Percentiles rank a stretch among this genome's conserved stretches.
phyloP scores from a whole-genome alignment of 2,329 filamentous ascomycete genomes.

The Aspergillus costaricaensis region DNA sequence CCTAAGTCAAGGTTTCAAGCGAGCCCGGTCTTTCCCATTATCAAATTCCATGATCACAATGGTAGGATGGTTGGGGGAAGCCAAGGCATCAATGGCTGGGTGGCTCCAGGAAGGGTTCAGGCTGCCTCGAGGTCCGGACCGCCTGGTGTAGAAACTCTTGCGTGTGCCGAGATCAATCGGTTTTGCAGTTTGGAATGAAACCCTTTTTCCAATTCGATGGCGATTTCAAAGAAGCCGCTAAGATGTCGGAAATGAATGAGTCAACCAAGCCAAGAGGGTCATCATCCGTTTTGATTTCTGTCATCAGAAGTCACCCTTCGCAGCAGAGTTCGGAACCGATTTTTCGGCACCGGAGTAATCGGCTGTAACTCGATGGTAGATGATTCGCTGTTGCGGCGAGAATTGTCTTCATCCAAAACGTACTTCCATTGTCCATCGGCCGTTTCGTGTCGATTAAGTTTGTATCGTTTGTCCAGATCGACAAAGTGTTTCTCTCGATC shows the following conservation, averaged over 20 bases:
- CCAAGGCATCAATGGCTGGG: no score
- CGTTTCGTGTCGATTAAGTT: background rate
- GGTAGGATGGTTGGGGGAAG: background rate
- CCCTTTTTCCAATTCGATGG: background rate
- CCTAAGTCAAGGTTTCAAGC: background rate
- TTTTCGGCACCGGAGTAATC: background rate
- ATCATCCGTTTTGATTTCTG: background rate
- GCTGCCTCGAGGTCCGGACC: no score
- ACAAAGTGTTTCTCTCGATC: constrained; percentile 17
- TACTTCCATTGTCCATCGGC: constrained; percentile 6
- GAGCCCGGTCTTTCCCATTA: background rate
- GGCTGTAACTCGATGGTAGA: background rate
- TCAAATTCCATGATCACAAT: background rate
- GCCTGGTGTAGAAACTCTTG: no score
- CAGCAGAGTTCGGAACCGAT: background rate
- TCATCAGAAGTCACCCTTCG: background rate
- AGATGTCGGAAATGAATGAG: background rate
- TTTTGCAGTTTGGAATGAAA: background rate
- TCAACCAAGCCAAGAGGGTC: background rate
- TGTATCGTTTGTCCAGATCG: constrained; percentile 14
- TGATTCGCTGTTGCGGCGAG: background rate
- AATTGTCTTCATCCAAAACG: constrained; percentile 7
- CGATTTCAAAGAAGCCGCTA: background rate
- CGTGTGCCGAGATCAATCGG: no score
- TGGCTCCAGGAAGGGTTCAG: no score